Evolutionary conservation across 306 rosid species (phyloP).

Genomic region (Cucumis hystrix): DNA sequence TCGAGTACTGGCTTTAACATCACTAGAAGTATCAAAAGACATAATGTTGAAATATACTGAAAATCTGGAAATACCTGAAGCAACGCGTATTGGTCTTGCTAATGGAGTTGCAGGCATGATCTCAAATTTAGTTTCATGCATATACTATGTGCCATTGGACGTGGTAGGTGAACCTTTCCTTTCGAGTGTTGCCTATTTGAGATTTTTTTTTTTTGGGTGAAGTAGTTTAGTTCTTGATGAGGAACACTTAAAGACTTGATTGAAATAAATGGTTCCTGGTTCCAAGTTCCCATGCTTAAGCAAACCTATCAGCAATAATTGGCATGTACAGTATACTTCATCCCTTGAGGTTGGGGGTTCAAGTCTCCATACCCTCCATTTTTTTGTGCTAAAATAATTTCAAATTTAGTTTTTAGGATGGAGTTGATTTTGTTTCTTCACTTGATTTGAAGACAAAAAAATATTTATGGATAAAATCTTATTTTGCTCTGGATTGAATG

Average conservation of each 20-base stretch:
- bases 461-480: neutral
- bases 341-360: neutral
- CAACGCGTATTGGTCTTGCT: conserved; percentile 55
- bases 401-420: neutral
- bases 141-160: conserved; percentile 72
- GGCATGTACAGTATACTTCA: neutral
- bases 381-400: neutral
- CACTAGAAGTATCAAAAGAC: conserved; percentile 70
- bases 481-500: neutral
- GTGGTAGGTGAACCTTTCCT: conserved; percentile 36
- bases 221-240: neutral
- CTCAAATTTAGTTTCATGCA: conserved; percentile 59
- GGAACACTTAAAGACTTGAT: neutral
- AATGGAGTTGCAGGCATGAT: conserved; percentile 71
- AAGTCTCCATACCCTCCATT: neutral
- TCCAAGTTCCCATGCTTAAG: neutral
- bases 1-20: conserved; percentile 58
- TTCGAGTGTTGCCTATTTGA: neutral
- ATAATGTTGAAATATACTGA: conserved; percentile 43
- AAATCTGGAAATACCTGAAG: conserved; percentile 33
- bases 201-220: neutral
- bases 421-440: neutral
- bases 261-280: neutral
- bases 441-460: neutral
- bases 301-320: neutral